phyloP scores from a whole-genome alignment of 345 rosid genomes.

The Brassica cretica region DNA sequence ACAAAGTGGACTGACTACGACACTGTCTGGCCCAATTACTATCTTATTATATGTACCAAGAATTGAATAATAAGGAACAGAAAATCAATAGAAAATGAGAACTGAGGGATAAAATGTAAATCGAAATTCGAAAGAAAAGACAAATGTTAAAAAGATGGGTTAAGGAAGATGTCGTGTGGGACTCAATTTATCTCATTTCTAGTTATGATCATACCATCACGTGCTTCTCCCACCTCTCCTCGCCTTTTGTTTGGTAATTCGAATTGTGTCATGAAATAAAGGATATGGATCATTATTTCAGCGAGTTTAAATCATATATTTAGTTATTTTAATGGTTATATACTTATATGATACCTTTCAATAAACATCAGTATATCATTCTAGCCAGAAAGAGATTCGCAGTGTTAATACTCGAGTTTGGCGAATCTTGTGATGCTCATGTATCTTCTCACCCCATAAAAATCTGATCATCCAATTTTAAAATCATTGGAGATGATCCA shows the following conservation, averaged over 20 bases:
- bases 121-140: not conserved
- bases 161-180: slow-evolving; percentile 38
- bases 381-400: slow-evolving; percentile 16
- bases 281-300: not conserved
- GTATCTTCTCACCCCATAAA: not conserved
- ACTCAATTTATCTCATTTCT: slow-evolving; percentile 33
- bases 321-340: not conserved
- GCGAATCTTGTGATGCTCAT: not conserved
- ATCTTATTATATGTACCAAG: not conserved
- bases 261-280: slow-evolving; percentile 10
- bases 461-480: not conserved
- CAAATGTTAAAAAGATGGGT: slow-evolving; percentile 18
- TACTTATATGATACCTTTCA: slow-evolving; percentile 24
- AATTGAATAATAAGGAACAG: not conserved
- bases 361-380: slow-evolving; percentile 21
- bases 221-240: slow-evolving; percentile 21
- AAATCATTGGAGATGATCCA: not conserved
- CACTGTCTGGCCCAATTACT: too few species aligned
- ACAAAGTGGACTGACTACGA: too few species aligned
- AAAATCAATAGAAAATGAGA: not conserved
- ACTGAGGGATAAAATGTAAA: not conserved
- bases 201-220: slow-evolving; percentile 27
- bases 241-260: slow-evolving; percentile 31
- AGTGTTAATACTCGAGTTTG: slow-evolving; percentile 5
- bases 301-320: not conserved